phyloP scores from a whole-genome alignment of 257 asterid genomes.

The Salvia rosmarinus region DNA sequence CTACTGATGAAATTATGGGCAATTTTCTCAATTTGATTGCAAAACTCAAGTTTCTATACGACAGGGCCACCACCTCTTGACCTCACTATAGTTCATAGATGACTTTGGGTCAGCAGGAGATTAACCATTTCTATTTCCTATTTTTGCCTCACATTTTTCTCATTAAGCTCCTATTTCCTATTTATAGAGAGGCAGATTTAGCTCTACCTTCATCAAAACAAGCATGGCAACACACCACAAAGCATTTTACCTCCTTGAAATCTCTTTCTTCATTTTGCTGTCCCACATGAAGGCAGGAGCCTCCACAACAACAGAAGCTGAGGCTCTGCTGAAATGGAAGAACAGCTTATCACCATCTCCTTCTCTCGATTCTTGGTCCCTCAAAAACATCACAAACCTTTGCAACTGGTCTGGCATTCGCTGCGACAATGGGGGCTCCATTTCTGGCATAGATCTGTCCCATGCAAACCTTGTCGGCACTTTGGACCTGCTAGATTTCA shows the following conservation, averaged over 20 bases:
- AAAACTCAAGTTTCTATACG: too few relatives aligned
- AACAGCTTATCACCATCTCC: conserved; percentile 43
- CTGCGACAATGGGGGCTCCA: conserved; percentile 49
- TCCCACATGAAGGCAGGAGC: conserved; percentile 41
- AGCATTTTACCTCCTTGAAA: background rate
- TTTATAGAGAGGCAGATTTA: background rate
- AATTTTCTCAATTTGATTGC: too few relatives aligned
- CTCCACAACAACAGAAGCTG: conserved; percentile 59
- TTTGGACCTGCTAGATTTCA: conserved; percentile 49
- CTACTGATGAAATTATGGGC: too few relatives aligned
- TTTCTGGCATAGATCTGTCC: conserved; percentile 52
- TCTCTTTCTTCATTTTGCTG: conserved; percentile 18
- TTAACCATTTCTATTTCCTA: too few relatives aligned
- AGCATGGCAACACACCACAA: background rate
- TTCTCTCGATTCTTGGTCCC: conserved; percentile 64
- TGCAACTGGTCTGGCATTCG: conserved; percentile 69
- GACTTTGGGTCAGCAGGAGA: too few relatives aligned
- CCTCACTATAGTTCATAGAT: too few relatives aligned
- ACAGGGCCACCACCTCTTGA: too few relatives aligned
- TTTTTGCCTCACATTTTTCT: too few relatives aligned
- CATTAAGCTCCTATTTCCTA: too few relatives aligned
- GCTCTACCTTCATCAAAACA: background rate
- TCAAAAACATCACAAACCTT: conserved; percentile 42
- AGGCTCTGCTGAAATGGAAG: conserved; percentile 66
- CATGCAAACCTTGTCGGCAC: conserved; percentile 47